A percentile compares a stretch with the other conserved stretches of the same genome.
These are phyloP conservation scores for Xylaria sp. DNA, from an alignment of 2,329 filamentous ascomycete genomes.

Conservation along the genomic window DNA sequence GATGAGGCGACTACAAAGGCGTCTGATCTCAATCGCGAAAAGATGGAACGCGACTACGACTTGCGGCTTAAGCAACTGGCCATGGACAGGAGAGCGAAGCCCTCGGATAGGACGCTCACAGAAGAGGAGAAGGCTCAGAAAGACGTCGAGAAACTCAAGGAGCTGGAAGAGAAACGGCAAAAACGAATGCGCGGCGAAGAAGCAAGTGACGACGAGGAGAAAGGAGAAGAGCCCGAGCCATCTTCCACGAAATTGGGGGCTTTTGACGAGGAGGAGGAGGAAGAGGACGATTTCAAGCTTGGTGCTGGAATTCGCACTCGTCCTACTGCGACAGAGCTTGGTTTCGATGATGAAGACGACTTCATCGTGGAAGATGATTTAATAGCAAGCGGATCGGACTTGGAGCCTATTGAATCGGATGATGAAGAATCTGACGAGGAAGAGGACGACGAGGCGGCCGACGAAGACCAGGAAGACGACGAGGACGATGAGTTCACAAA, in stretches of 20 bases:
- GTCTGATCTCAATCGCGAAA: constrained; percentile 56
- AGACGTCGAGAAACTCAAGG: constrained; percentile 68
- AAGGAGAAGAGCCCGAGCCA: constrained; percentile 20
- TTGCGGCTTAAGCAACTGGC: constrained; percentile 74
- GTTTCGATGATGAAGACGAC: constrained; percentile 89
- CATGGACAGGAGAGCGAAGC: constrained; percentile 77
- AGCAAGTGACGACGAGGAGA: constrained; percentile 35
- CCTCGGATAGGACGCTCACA: constrained; percentile 83
- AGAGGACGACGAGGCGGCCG: constrained; percentile 31
- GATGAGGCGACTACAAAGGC: constrained; percentile 30
- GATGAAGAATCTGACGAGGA: constrained; percentile 15
- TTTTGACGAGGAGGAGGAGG: constrained; percentile 42
- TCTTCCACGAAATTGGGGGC: neutral
- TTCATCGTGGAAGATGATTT: constrained; percentile 87
- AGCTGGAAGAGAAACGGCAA: constrained; percentile 76
- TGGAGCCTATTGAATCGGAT: constrained; percentile 47
- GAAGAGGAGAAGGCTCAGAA: constrained; percentile 78
- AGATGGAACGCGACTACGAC: constrained; percentile 84
- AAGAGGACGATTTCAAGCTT: constrained; percentile 55
- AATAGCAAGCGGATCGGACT: constrained; percentile 71
- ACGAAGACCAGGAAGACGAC: constrained; percentile 45
- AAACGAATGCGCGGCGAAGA: constrained; percentile 81
- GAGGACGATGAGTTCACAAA: constrained; percentile 68
- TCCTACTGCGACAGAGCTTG: constrained; percentile 56
- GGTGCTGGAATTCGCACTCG: constrained; percentile 54